A percentile compares a stretch with the other conserved stretches of the same genome.
Conservation (phyloP, 352 stramenopile genomes). For the Phytophthora agathidicida region DNA sequence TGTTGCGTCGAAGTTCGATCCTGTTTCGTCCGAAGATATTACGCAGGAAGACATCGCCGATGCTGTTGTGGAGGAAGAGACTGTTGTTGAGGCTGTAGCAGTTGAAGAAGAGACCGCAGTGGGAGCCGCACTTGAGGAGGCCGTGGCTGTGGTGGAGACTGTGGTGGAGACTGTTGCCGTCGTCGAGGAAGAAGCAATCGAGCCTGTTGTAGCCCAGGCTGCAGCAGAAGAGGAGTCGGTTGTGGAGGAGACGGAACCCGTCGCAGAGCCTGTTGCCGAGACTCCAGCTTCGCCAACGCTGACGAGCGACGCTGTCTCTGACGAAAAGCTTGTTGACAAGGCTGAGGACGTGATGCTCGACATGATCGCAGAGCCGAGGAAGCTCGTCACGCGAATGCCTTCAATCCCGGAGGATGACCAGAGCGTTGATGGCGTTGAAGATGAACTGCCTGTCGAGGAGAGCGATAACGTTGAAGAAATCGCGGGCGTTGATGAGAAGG, state of each 20-base stretch:
- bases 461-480: background rate
- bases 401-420: constrained; percentile 16
- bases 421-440: background rate
- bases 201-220: background rate
- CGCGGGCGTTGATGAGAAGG: background rate
- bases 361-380: constrained; percentile 6
- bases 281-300: background rate
- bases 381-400: constrained; percentile 10
- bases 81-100: background rate
- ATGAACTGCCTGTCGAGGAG: background rate
- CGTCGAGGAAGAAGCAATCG: background rate
- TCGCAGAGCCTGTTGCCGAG: constrained; percentile 1
- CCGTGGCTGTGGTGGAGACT: background rate
- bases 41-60: background rate
- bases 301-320: background rate
- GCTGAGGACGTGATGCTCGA: constrained; percentile 1
- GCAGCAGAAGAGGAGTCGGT: background rate
- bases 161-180: constrained; percentile 2
- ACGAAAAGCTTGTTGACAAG: constrained; percentile 2
- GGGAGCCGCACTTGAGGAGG: background rate
- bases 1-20: constrained; percentile 5
- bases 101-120: background rate
- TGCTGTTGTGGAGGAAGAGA: background rate
- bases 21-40: too few relatives aligned
- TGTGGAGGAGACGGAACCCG: background rate